Conservation (phyloP, 2,329 filamentous ascomycete species). For the Calonectria montana region DNA sequence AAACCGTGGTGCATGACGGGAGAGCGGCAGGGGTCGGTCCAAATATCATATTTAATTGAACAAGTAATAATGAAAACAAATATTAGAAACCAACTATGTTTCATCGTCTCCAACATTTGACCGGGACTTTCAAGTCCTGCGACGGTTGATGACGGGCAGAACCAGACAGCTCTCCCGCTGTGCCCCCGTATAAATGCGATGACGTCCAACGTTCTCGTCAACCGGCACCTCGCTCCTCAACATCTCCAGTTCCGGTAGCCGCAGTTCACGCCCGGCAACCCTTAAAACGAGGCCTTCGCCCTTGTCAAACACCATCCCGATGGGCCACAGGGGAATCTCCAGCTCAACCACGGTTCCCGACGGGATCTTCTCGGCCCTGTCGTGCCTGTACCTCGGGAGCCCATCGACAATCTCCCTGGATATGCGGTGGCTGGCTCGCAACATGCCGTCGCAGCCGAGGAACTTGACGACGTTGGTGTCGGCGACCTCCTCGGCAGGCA, state of each 20-base stretch:
- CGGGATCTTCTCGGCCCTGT: not conserved
- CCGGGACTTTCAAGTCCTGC: not conserved
- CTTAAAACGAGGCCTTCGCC: not conserved
- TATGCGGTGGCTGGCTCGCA: not conserved
- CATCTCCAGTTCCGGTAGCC: not conserved
- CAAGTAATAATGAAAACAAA: not conserved
- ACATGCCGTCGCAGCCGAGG: not conserved
- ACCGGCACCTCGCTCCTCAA: not conserved
- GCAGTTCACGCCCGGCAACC: conserved; percentile 1
- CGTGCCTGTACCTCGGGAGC: not conserved
- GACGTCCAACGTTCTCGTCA: not conserved
- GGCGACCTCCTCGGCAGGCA: not conserved
- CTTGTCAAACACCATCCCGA: not conserved
- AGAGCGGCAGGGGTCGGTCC: no score
- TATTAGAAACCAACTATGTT: not conserved
- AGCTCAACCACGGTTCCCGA: not conserved
- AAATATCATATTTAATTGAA: not conserved
- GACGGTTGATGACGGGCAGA: not conserved
- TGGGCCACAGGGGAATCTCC: conserved; percentile 13
- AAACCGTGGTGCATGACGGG: not conserved
- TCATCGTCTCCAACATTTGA: not conserved
- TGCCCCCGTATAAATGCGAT: not conserved
- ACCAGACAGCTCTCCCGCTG: not conserved
- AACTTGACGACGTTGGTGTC: not conserved
- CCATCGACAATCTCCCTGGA: not conserved